Base-by-base conservation (phyloP, 306 rosid species). In the Quercus variabilis region DNA sequence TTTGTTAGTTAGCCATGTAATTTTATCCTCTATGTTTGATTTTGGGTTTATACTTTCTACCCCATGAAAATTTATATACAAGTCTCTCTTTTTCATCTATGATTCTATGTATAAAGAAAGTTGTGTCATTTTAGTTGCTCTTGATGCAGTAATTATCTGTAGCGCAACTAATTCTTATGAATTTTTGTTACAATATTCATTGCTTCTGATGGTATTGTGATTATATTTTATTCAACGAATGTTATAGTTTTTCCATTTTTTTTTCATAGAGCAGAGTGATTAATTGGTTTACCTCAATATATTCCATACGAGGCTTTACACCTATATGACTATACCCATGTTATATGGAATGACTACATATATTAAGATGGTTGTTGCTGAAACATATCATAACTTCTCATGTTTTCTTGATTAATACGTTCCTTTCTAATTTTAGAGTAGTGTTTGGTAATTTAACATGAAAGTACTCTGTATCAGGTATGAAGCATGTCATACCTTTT, bases 1-100 rank as follows among this genome's bases (percentile, higher is more conserved):
- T 83, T 83, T 79, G 83, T 76, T 46, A 64, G 80, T 23, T 74
- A 68, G 52, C 10, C 46, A 74, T 78, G 74, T 78, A 74, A 58
- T 31, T 64, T 30, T 28, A 41, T 28, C 21, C 74, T 35, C 69
- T 26, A 55, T 19, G 58, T 62, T 62, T 68, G 14, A 38, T 68
- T 23, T 35, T 35, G 20, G 26, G 25, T 69, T 38, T 71, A 13
- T 26, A 51, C 80, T 12, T 71, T 52, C 49, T 71, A 18, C 54
- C 69, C 19, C 31, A 78, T 23, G 73, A 74, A 69, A 28, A 33
- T 46, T 15, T 49, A 56, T 63, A 26, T 14, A 28, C 3, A 1
- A 5, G 4, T 63, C n/a, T 63, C 9, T 6, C 51, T 78, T 56
- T 31, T 73, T 62, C 58, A 26, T 20, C 14, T 9, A 6, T 56